Evolutionary conservation across 306 rosid genomes (phyloP), one percentile per base, ranked within the genome.

Genomic region (Oemleria cerasiformis): DNA sequence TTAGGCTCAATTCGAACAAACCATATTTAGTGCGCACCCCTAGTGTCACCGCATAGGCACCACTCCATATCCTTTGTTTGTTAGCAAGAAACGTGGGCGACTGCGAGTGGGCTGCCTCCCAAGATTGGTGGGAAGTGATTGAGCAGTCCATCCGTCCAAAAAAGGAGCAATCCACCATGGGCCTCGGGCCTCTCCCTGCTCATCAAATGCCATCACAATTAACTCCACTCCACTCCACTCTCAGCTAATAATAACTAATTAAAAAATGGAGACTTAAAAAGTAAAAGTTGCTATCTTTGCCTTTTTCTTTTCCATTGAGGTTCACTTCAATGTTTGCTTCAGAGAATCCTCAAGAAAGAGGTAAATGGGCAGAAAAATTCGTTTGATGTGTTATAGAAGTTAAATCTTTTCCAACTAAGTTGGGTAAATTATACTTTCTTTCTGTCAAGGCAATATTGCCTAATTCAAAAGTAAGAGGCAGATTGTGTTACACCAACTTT

Each of bases 21-120:
- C 30, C 30, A n/a, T n/a, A n/a, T n/a, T n/a, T n/a, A n/a, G n/a
- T n/a, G n/a, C n/a, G n/a, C n/a, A n/a, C n/a, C n/a, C n/a, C n/a
- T n/a, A n/a, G n/a, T n/a, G n/a, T n/a, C n/a, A n/a, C n/a, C n/a
- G n/a, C n/a, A n/a, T n/a, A n/a, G n/a, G n/a, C n/a, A n/a, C n/a
- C n/a, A n/a, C n/a, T n/a, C n/a, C n/a, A n/a, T n/a, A n/a, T n/a
- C n/a, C n/a, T n/a, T n/a, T n/a, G n/a, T n/a, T n/a, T n/a, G n/a
- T n/a, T n/a, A n/a, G n/a, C n/a, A n/a, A n/a, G 36, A 30, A 30
- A 45, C 70, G 56, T 65, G 70, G 56, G 23, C 4, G 56, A 23
- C 14, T 8, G 23, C 70, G 4, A 65, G 9, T 65, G 56, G 56
- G 70, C 55, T 8, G 42, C 20, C 21, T 34, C 54, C 70, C 70